A percentile compares a stretch with the other conserved stretches of the same genome.
These are phyloP conservation scores for Cutaneotrichosporon cavernicola DNA, from an alignment of 1,284 basidiomycete genomes.

Conservation along the genomic window DNA sequence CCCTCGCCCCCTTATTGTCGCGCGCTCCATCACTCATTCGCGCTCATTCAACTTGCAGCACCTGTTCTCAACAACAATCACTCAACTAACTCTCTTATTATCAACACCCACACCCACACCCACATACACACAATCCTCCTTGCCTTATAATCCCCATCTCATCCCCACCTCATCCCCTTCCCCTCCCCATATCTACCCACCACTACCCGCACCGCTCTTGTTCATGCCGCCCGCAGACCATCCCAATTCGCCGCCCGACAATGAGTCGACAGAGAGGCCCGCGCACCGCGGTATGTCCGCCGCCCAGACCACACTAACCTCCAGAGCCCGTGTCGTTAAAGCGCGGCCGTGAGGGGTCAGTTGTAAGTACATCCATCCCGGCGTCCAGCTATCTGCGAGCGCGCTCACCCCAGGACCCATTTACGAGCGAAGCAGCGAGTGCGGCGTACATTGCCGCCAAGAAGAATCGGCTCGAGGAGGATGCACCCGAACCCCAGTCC, in stretches of 20 bases:
- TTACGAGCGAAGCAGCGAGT: constrained; percentile 21
- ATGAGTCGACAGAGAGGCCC: constrained; percentile 15
- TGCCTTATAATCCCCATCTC: not conserved
- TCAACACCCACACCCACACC: not conserved
- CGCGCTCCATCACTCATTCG: not conserved
- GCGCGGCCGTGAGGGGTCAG: constrained; percentile 47
- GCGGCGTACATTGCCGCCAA: constrained; percentile 37
- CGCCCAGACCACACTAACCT: not conserved
- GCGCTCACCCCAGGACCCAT: constrained; percentile 27
- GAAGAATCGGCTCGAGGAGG: constrained; percentile 45
- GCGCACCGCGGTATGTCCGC: constrained; percentile 16
- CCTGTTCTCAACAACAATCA: not conserved
- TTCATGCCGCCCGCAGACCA: constrained; percentile 12
- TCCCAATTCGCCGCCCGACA: constrained; percentile 14
- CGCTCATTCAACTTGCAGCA: not conserved
- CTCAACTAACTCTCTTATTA: not conserved
- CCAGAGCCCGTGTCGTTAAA: constrained; percentile 41
- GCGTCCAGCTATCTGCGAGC: not conserved
- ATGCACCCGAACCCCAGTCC: constrained; percentile 1
- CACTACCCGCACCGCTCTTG: not conserved
- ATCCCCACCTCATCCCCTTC: not conserved
- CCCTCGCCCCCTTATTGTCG: too few species aligned
- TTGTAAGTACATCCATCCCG: constrained; percentile 34
- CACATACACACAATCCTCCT: not conserved
- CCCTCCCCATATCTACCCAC: not conserved